Conservation (phyloP, 1,284 basidiomycete species). For the Rhodotorula sp. region DNA sequence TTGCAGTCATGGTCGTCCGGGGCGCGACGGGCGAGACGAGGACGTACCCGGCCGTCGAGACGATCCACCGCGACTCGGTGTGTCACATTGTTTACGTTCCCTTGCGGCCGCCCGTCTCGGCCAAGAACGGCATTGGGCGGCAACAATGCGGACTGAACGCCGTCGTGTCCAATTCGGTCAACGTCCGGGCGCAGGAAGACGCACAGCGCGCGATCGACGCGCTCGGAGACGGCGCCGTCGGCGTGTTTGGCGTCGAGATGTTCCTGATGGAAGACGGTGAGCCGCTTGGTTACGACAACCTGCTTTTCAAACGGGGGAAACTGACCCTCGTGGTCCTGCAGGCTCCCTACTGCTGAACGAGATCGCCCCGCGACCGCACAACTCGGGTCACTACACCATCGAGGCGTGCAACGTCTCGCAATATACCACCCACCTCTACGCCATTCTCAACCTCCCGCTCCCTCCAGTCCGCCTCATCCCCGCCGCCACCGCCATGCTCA, state of each 20-base stretch:
- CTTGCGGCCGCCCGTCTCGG: conserved; percentile 53
- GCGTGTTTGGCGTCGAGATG: conserved; percentile 98
- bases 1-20: conserved; percentile 96
- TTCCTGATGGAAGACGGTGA: conserved; percentile 84
- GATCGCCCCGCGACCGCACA: conserved; percentile 98
- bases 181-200: conserved; percentile 63
- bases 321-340: conserved; percentile 46
- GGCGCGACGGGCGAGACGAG: conserved; percentile 68
- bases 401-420: conserved; percentile 95
- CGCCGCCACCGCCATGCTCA: conserved; percentile 87
- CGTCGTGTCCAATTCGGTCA: conserved; percentile 41
- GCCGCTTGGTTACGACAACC: conserved; percentile 34
- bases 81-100: conserved; percentile 92
- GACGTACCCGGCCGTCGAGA: conserved; percentile 92
- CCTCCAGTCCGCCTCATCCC: conserved; percentile 87
- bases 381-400: conserved; percentile 99
- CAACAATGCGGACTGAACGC: conserved; percentile 24
- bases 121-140: conserved; percentile 19
- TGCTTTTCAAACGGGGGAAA: too few species aligned
- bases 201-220: conserved; percentile 81
- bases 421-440: conserved; percentile 96
- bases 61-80: conserved; percentile 89
- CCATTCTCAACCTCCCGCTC: conserved; percentile 87
- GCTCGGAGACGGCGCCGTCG: conserved; percentile 71
- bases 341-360: conserved; percentile 86